Evolutionary conservation across 2,329 filamentous ascomycete genomes (phyloP).

Genomic region (Neonectria coccinea): DNA sequence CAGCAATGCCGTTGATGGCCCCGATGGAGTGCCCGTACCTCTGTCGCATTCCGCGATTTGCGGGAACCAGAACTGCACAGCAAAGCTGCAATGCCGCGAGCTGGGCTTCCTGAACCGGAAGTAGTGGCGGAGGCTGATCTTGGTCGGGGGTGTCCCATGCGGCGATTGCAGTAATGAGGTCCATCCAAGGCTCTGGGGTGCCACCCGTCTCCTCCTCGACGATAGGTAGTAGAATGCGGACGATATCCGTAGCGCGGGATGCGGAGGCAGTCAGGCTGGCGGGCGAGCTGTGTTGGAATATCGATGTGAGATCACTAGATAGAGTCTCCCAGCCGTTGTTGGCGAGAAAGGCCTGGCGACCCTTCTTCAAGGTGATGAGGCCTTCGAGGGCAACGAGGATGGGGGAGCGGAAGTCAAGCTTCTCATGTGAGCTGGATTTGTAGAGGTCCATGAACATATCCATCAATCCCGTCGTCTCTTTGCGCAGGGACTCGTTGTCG

Average conservation of each 20-base stretch:
- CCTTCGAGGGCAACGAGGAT: constrained; percentile 71
- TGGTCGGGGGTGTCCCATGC: constrained; percentile 58
- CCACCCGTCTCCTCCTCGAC: constrained; percentile 60
- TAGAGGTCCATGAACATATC: constrained; percentile 76
- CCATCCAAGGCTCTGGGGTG: constrained; percentile 68
- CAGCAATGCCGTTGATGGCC: constrained; percentile 62
- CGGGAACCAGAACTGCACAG: constrained; percentile 61
- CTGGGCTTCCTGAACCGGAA: constrained; percentile 60
- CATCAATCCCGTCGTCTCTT: constrained; percentile 67
- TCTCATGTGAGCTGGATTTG: constrained; percentile 48
- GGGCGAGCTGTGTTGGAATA: constrained; percentile 52
- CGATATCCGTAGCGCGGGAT: constrained; percentile 65
- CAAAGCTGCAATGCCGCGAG: constrained; percentile 68
- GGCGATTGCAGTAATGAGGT: constrained; percentile 63
- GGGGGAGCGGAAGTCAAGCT: constrained; percentile 67
- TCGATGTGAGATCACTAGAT: constrained; percentile 60
- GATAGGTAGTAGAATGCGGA: constrained; percentile 66
- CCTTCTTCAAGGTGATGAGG: constrained; percentile 61
- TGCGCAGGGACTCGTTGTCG: constrained; percentile 68
- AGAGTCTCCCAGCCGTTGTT: constrained; percentile 68
- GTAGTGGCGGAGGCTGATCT: constrained; percentile 22
- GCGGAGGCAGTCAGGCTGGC: constrained; percentile 47
- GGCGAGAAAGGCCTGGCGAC: constrained; percentile 60
- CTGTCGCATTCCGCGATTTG: constrained; percentile 59
- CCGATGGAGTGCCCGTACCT: constrained; percentile 64